These are phyloP conservation scores for Lentinula sp. DNA, from an alignment of 768 basidiomycete species.

Conservation along the genomic window DNA sequence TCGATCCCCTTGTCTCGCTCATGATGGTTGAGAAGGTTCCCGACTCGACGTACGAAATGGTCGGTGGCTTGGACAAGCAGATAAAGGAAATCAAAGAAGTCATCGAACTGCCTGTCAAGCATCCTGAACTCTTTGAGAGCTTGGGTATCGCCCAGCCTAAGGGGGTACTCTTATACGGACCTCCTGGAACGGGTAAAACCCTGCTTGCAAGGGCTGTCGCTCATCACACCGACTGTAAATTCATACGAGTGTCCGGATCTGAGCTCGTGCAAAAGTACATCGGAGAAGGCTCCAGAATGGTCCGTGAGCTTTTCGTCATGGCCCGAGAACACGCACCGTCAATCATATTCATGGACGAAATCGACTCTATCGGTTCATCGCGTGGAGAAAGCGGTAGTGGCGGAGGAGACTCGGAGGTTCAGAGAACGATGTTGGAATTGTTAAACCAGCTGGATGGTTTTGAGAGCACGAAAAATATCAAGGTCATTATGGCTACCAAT, in stretches of 20 bases:
- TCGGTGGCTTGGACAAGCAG: constrained; percentile 97
- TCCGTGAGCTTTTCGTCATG: constrained; percentile 79
- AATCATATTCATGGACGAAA: constrained; percentile 86
- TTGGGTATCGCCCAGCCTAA: constrained; percentile 80
- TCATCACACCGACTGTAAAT: constrained; percentile 79
- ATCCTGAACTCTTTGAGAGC: constrained; percentile 73
- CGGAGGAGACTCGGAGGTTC: constrained; percentile 59
- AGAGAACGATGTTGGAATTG: constrained; percentile 61
- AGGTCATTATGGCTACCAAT: constrained; percentile 73
- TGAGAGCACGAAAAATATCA: constrained; percentile 73
- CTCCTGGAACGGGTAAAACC: constrained; percentile 76
- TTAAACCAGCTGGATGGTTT: constrained; percentile 64
- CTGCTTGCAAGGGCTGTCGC: constrained; percentile 72
- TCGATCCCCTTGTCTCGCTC: constrained; percentile 94
- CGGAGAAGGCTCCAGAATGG: constrained; percentile 75
- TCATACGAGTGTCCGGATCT: constrained; percentile 70
- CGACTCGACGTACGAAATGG: constrained; percentile 99
- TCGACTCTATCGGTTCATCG: constrained; percentile 72
- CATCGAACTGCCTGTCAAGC: constrained; percentile 77
- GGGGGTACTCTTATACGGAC: constrained; percentile 72
- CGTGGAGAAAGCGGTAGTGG: constrained; percentile 47
- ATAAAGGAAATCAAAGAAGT: constrained; percentile 96
- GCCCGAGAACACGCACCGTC: constrained; percentile 75
- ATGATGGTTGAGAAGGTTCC: constrained; percentile 99
- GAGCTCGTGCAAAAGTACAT: constrained; percentile 82